A percentile compares a stretch with the other conserved stretches of the same genome.
Conservation (phyloP, 345 rosid genomes). For the Angophora floribunda region DNA sequence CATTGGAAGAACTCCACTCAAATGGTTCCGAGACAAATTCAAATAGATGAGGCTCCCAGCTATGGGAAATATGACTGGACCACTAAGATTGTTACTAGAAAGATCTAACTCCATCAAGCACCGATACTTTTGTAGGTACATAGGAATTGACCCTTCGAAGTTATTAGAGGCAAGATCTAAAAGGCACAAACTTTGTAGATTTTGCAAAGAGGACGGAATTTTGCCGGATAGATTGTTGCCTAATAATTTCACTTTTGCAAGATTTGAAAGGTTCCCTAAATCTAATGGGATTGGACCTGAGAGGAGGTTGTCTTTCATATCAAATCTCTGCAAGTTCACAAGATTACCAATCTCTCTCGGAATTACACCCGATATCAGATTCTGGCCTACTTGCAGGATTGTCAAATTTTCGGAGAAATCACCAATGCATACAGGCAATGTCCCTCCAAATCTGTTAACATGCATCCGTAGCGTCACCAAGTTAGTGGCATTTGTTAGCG, state of each 20-base stretch:
- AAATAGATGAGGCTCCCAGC: too few species aligned
- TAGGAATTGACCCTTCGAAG: too few species aligned
- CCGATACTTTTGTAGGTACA: too few species aligned
- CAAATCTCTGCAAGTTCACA: neutral
- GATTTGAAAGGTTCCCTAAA: neutral
- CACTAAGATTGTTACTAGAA: too few species aligned
- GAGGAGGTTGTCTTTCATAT: too few species aligned
- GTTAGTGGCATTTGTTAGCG: neutral
- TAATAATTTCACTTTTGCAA: neutral
- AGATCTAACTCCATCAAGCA: too few species aligned
- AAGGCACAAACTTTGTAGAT: neutral
- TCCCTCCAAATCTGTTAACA: neutral
- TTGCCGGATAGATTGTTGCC: neutral
- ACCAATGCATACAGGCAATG: neutral
- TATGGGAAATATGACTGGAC: too few species aligned
- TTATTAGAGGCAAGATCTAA: neutral
- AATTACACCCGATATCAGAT: constrained; percentile 1
- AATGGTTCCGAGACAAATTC: too few species aligned
- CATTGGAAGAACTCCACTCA: too few species aligned
- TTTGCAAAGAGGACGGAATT: neutral
- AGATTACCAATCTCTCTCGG: constrained; percentile 7
- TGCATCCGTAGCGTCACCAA: neutral
- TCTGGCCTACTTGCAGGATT: neutral
- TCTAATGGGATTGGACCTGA: neutral
- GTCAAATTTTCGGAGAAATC: neutral